Evolutionary conservation across 139 green algal species (phyloP).

Genomic region (Gonium pectorale): DNA sequence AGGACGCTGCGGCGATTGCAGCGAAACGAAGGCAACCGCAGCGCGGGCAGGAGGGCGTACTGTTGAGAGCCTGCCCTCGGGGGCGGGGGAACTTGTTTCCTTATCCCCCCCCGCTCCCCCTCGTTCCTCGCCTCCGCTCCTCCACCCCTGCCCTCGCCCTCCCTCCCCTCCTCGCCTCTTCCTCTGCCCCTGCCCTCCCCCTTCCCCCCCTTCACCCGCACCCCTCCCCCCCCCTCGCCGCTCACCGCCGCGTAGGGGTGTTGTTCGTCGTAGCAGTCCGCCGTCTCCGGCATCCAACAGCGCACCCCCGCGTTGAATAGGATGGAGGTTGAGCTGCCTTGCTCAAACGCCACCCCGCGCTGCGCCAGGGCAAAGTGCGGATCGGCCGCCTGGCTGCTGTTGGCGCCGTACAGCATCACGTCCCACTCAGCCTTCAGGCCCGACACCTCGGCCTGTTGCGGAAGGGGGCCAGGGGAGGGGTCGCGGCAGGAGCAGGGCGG

Average conservation of each 20-base stretch:
- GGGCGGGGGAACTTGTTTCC: too few relatives aligned
- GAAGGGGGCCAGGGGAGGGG: neutral
- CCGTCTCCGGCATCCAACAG: neutral
- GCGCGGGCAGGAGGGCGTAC: too few relatives aligned
- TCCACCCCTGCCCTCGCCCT: too few relatives aligned
- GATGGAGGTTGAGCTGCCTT: neutral
- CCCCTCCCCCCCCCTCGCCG: neutral
- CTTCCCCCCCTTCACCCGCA: neutral
- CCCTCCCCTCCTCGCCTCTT: neutral
- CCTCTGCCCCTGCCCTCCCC: neutral
- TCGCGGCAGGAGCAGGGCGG: neutral
- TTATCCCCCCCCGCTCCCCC: too few relatives aligned
- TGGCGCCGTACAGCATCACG: constrained; percentile 47
- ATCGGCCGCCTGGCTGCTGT: constrained; percentile 7
- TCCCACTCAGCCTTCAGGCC: constrained; percentile 34
- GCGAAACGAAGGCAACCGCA: too few relatives aligned
- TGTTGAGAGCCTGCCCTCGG: too few relatives aligned
- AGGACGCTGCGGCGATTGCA: too few relatives aligned
- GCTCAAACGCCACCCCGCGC: constrained; percentile 6
- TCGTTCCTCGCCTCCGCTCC: too few relatives aligned
- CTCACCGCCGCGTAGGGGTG: constrained; percentile 31
- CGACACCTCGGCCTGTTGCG: neutral
- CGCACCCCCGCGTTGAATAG: neutral
- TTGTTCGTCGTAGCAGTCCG: constrained; percentile 14
- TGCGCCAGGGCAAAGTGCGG: constrained; percentile 21